Base-by-base conservation (phyloP, 2,329 filamentous ascomycete genomes). In the Macrophomina pseudophaseolina region DNA sequence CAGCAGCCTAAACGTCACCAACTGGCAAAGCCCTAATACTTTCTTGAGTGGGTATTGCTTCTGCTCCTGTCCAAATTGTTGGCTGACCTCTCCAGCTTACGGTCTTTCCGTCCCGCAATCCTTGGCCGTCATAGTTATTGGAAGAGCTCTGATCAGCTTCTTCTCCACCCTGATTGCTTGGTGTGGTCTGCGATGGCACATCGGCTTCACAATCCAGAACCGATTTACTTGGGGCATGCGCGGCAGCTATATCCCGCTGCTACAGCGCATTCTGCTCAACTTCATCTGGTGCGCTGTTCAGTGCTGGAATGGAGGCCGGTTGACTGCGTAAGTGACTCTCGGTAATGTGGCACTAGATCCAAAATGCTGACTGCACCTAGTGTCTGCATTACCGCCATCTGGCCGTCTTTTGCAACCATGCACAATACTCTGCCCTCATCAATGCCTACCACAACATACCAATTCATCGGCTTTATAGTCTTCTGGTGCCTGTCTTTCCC, bases 211-310 rank as follows among this genome's bases (percentile, higher is more conserved):
- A 0, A 74, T 84, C 14, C 82, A 84, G 70, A 84, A 83, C 68
- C 76, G 83, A 5, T 84, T 78, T 68, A 81, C 80, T 7, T 85
- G 83, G 83, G 83, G 83, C 3, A 71, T 84, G 72, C 75, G 80
- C 35, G 83, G 78, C 1, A 82, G 80, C 53, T 85, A 84, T 63
- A 81, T 85, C 38, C 82, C 83, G 0, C 72, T 84, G 16, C 68
- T 81, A 6, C 82, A 84, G 70, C 78, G 83, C 2, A 79, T 82
- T 18, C 58, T 85, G 58, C 75, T 85, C 8, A 84, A 84, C 69
- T 84, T 85, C 65, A 83, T 85, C 52, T 85, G 83, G 83, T 81
- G 79, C 44, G 80, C 81, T 4, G 74, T 83, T 0, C 82, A 84
- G 68, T 83, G 79, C 42, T 78, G 75, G 76, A 78, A 77, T 28